These are phyloP conservation scores for Gnomoniopsis smithogilvyi DNA, from an alignment of 2,329 filamentous ascomycete genomes.

Conservation along the genomic window DNA sequence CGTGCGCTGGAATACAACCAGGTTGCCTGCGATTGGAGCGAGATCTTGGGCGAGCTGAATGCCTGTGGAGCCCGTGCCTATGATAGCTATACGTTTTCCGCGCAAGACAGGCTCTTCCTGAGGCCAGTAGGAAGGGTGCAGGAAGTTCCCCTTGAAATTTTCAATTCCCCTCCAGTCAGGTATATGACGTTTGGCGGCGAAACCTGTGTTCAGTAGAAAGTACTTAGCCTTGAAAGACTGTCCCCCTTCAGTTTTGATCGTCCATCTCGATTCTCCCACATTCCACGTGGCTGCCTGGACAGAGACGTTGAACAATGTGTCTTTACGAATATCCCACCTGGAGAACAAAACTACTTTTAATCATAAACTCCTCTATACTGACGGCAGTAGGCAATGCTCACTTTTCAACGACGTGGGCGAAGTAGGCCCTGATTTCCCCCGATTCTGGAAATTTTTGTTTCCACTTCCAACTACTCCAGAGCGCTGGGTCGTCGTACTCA, in stretches of 20 bases:
- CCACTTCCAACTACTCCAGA: conserved; percentile 11
- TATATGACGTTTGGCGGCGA: conserved; percentile 10
- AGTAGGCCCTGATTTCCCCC: conserved; percentile 9
- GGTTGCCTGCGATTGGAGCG: conserved; percentile 24
- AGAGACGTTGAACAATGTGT: conserved; percentile 4
- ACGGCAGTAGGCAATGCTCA: neutral
- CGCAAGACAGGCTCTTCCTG: neutral
- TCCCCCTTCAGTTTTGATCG: neutral
- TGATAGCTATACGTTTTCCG: conserved; percentile 7
- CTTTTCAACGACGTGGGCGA: conserved; percentile 4
- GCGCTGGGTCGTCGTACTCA: conserved; percentile 8
- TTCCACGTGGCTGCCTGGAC: conserved; percentile 8
- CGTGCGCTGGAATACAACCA: conserved; percentile 51
- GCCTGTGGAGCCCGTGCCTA: conserved; percentile 11
- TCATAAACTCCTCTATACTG: neutral
- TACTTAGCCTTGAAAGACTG: conserved; percentile 2
- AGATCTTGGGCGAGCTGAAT: conserved; percentile 7
- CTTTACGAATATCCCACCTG: conserved; percentile 11
- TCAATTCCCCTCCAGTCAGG: conserved; percentile 11
- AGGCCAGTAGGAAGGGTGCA: conserved; percentile 11
- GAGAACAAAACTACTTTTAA: neutral
- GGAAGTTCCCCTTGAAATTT: conserved; percentile 5
- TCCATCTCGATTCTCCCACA: conserved; percentile 3
- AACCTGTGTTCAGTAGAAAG: conserved; percentile 6
- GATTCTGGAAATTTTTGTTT: conserved; percentile 9